Evolutionary conservation across 1,284 basidiomycete genomes (phyloP).

Genomic region (Moesziomyces antarcticus): DNA sequence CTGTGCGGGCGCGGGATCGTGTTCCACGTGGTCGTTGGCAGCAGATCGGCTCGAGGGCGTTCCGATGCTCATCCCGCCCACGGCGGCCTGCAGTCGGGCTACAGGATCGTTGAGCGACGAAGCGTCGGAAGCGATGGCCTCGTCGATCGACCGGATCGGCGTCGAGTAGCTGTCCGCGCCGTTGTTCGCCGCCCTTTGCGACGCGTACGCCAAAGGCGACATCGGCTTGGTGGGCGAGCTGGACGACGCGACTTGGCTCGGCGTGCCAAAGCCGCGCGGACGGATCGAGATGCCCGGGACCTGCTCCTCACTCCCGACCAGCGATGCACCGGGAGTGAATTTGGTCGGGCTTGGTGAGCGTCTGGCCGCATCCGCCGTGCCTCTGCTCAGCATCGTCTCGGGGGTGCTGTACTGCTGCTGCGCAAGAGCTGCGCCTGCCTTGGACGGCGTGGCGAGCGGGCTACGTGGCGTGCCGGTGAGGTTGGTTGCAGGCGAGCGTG

Average conservation of each 20-base stretch:
- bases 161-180: constrained; percentile 11
- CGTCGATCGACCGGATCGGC: constrained; percentile 42
- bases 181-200: constrained; percentile 1
- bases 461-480: constrained; percentile 20
- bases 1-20: not conserved
- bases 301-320: constrained; percentile 25
- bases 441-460: constrained; percentile 22
- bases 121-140: constrained; percentile 34
- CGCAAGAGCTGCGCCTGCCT: constrained; percentile 10
- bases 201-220: constrained; percentile 7
- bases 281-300: constrained; percentile 40
- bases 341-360: constrained; percentile 48
- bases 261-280: constrained; percentile 13
- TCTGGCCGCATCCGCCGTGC: constrained; percentile 6
- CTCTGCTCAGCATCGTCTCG: constrained; percentile 29
- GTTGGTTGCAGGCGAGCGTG: constrained; percentile 21
- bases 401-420: constrained; percentile 27
- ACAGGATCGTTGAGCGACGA: constrained; percentile 30
- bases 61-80: constrained; percentile 24
- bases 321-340: constrained; percentile 21
- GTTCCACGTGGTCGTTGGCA: not conserved
- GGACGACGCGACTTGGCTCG: constrained; percentile 12
- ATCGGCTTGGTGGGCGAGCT: constrained; percentile 19
- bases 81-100: constrained; percentile 26
- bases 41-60: constrained; percentile 1